These are phyloP conservation scores for Trichomonascus vanleenenianus DNA, from an alignment of 805 yeast genomes.

Conservation along the genomic window DNA sequence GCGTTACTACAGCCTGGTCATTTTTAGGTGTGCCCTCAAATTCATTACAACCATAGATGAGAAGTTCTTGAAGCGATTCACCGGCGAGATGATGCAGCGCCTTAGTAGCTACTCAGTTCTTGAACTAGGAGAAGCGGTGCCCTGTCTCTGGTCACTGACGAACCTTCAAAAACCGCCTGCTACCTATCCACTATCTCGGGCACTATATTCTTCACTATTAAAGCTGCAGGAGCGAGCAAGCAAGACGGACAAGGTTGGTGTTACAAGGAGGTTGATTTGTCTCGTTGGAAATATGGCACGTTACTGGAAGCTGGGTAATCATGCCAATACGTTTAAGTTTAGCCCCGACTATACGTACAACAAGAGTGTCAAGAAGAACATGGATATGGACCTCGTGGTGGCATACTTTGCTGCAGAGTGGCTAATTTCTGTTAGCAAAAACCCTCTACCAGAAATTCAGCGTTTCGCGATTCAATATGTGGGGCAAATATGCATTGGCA, in stretches of 20 bases:
- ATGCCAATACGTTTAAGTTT: conserved; percentile 35
- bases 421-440: conserved; percentile 19
- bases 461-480: conserved; percentile 50
- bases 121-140: conserved; percentile 42
- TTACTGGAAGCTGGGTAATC: conserved; percentile 51
- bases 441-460: conserved; percentile 28
- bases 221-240: too few species aligned
- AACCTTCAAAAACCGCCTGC: too few species aligned
- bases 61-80: conserved; percentile 43
- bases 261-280: conserved; percentile 40
- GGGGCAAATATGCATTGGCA: conserved; percentile 49
- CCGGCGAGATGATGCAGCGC: conserved; percentile 18
- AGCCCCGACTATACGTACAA: too few species aligned
- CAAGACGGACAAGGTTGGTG: neutral
- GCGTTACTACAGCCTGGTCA: conserved; percentile 44
- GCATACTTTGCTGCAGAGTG: conserved; percentile 29
- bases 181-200: too few species aligned
- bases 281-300: conserved; percentile 67
- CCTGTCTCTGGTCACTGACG: conserved; percentile 45
- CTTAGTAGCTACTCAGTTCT: conserved; percentile 6
- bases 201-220: too few species aligned
- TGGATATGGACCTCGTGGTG: too few species aligned
- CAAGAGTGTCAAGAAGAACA: too few species aligned
- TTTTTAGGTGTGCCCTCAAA: conserved; percentile 45
- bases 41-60: conserved; percentile 39